A percentile compares a stretch with the other conserved stretches of the same genome.
Conservation (phyloP, 2,329 filamentous ascomycete genomes). For the Alternaria consortialis region DNA sequence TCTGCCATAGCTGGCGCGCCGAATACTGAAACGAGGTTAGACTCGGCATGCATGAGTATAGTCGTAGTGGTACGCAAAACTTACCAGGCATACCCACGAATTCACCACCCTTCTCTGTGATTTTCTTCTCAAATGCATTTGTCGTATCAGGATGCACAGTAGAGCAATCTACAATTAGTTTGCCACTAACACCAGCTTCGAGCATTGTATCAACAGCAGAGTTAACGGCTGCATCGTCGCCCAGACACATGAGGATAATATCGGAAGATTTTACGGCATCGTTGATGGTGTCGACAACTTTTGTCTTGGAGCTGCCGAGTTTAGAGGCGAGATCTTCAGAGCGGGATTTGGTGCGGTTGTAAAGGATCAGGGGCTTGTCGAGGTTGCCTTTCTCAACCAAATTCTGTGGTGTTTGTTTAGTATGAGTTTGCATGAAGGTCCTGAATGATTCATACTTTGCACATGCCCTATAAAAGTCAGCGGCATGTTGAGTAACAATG, state of each 20-base stretch:
- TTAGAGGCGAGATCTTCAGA: slow-evolving; percentile 69
- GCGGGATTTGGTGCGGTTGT: slow-evolving; percentile 78
- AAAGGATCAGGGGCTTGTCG: slow-evolving; percentile 75
- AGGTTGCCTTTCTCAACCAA: slow-evolving; percentile 79
- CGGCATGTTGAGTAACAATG: slow-evolving; percentile 4
- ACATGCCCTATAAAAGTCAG: slow-evolving; percentile 71
- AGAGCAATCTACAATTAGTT: slow-evolving; percentile 86
- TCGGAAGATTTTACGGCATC: slow-evolving; percentile 74
- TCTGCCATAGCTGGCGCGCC: slow-evolving; percentile 76
- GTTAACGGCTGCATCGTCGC: slow-evolving; percentile 78
- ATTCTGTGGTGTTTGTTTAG: slow-evolving; percentile 61
- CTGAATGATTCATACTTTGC: slow-evolving; percentile 50
- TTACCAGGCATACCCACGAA: slow-evolving; percentile 76
- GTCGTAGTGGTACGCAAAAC: background rate
- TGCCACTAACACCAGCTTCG: slow-evolving; percentile 67
- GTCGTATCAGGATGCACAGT: slow-evolving; percentile 87
- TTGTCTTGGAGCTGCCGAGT: slow-evolving; percentile 69
- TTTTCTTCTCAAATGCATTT: slow-evolving; percentile 67
- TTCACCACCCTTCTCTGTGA: slow-evolving; percentile 68
- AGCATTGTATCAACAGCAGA: slow-evolving; percentile 68
- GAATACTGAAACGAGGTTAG: slow-evolving; percentile 62
- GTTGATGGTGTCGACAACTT: slow-evolving; percentile 69
- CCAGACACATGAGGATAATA: slow-evolving; percentile 83
- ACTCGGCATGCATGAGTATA: slow-evolving; percentile 13
- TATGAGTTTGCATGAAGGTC: background rate